Evolutionary conservation across 208 protist genomes (phyloP).

Genomic region (Crithidia expoeki): DNA sequence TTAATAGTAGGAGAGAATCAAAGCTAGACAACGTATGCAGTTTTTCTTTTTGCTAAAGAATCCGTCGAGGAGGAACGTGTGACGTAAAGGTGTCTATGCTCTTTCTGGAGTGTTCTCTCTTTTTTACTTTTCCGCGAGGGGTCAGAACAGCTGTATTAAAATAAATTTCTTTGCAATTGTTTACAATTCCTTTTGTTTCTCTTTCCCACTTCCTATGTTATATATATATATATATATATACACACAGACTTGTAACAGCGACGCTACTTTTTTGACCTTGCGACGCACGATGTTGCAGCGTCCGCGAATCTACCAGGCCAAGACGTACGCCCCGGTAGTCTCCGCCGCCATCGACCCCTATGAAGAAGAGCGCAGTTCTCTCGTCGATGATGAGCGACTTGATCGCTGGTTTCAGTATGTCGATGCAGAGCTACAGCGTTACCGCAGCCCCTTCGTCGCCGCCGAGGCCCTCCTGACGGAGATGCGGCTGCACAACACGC

Average conservation of each 20-base stretch:
- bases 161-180: background rate
- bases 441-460: slow-evolving; percentile 85
- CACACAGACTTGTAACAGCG: too few relatives aligned
- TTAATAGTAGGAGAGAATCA: too few relatives aligned
- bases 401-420: slow-evolving; percentile 69
- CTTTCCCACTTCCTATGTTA: background rate
- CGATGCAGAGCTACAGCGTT: slow-evolving; percentile 53
- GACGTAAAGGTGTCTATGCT: too few relatives aligned
- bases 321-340: slow-evolving; percentile 31
- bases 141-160: too few relatives aligned
- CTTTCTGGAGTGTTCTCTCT: too few relatives aligned
- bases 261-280: background rate
- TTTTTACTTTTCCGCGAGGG: too few relatives aligned
- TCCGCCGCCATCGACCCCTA: slow-evolving; percentile 82
- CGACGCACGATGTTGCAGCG: slow-evolving; percentile 17
- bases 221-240: too few relatives aligned
- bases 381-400: slow-evolving; percentile 50
- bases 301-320: slow-evolving; percentile 25
- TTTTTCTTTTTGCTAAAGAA: too few relatives aligned
- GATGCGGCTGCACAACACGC: slow-evolving; percentile 47
- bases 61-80: too few relatives aligned
- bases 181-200: slow-evolving; percentile 22
- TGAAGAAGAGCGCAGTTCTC: slow-evolving; percentile 33
- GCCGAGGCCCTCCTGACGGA: slow-evolving; percentile 77
- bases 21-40: too few relatives aligned